Evolutionary conservation across 2,329 filamentous ascomycete species (phyloP).

Genomic region (Monosporascus sp.): DNA sequence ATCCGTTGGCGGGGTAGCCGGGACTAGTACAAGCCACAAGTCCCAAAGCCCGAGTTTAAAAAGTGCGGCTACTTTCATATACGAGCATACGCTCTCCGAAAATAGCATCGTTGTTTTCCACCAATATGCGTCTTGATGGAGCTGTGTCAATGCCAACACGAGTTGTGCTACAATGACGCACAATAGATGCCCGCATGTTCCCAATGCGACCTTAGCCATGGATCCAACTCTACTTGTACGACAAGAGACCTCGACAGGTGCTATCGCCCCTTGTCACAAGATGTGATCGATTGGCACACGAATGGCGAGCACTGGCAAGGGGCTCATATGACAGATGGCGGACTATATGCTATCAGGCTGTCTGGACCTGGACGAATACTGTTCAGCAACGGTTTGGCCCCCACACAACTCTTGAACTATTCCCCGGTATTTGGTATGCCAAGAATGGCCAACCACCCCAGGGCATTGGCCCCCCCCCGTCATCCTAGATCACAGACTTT

Average conservation of each 20-base stretch:
- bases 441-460: background rate
- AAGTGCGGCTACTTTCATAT: background rate
- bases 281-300: background rate
- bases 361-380: too few species aligned
- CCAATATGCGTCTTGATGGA: background rate
- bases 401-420: background rate
- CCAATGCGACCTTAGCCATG: background rate
- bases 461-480: background rate
- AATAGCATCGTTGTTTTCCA: too few species aligned
- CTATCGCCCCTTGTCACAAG: background rate
- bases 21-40: background rate
- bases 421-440: too few species aligned
- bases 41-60: background rate
- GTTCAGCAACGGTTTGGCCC: background rate
- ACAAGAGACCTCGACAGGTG: background rate
- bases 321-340: background rate
- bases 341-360: background rate
- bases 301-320: background rate
- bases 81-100: too few species aligned
- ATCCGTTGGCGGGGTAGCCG: background rate
- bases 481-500: too few species aligned
- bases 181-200: background rate
- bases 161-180: background rate
- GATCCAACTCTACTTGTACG: background rate
- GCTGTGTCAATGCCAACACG: background rate